phyloP scores from a whole-genome alignment of 495 filamentous ascomycete species.

The Cairneyella variabilis region DNA sequence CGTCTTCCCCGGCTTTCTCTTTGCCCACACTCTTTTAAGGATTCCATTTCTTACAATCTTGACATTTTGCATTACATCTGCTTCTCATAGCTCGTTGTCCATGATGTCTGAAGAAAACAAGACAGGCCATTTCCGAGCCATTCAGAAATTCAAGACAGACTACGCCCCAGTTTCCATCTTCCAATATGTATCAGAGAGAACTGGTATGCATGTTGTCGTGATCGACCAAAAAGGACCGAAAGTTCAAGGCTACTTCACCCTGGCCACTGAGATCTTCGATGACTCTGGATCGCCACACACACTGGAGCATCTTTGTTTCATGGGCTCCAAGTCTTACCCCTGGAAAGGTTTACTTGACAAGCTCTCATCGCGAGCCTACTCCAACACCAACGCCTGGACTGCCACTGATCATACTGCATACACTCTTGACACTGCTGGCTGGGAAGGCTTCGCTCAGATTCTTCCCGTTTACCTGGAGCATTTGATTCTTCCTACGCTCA shows the following conservation, averaged over 20 bases:
- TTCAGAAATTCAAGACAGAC: constrained; percentile 81
- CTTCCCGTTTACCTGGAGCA: constrained; percentile 96
- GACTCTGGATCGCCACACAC: constrained; percentile 96
- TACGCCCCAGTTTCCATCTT: constrained; percentile 83
- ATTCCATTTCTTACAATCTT: too few relatives aligned
- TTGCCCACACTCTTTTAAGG: too few relatives aligned
- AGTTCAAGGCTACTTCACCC: constrained; percentile 86
- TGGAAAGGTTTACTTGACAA: constrained; percentile 96
- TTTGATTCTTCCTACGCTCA: constrained; percentile 84
- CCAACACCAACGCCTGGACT: constrained; percentile 94
- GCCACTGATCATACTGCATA: constrained; percentile 95
- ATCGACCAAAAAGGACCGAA: constrained; percentile 92
- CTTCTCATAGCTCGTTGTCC: too few relatives aligned
- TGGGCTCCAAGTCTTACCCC: constrained; percentile 90
- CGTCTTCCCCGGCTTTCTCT: too few relatives aligned
- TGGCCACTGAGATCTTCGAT: constrained; percentile 96
- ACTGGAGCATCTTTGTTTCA: constrained; percentile 93
- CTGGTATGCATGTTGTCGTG: constrained; percentile 90
- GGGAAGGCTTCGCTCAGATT: constrained; percentile 93
- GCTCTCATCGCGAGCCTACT: constrained; percentile 88
- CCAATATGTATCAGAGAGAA: constrained; percentile 75
- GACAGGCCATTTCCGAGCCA: constrained; percentile 63
- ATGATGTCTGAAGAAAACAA: constrained; percentile 22
- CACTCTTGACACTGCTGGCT: constrained; percentile 88
- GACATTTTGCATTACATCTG: too few relatives aligned